Evolutionary conservation across 306 rosid genomes (phyloP).

Genomic region (Canavalia gladiata): DNA sequence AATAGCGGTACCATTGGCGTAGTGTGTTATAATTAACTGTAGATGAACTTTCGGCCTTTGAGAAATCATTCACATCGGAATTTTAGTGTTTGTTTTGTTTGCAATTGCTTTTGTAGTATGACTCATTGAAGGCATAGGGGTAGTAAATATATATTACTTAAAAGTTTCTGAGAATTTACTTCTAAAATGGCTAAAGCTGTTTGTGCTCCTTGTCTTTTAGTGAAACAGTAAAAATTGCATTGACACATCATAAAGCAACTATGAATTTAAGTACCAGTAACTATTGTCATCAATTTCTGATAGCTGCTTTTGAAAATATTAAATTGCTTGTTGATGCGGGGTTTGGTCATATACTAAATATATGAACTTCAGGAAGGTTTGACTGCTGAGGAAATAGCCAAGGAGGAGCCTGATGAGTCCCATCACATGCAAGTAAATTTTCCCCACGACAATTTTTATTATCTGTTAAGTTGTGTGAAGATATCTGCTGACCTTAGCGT

Average conservation of each 20-base stretch:
- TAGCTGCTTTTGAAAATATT: conserved; percentile 31
- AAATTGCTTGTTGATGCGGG: conserved; percentile 27
- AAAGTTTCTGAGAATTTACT: not conserved
- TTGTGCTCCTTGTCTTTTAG: conserved; percentile 17
- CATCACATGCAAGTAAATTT: conserved; percentile 83
- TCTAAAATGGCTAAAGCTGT: not conserved
- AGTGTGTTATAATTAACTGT: not conserved
- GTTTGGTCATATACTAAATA: conserved; percentile 37
- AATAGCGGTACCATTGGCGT: not conserved
- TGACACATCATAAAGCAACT: not conserved
- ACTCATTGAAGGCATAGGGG: not conserved
- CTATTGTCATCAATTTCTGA: conserved; percentile 26
- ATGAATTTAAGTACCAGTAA: conserved; percentile 26
- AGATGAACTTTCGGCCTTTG: conserved; percentile 26
- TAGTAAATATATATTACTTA: not conserved
- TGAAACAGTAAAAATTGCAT: not conserved
- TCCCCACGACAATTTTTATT: conserved; percentile 21
- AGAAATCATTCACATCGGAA: conserved; percentile 28
- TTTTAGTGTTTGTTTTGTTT: conserved; percentile 24
- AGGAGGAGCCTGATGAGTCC: conserved; percentile 78
- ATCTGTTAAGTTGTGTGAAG: conserved; percentile 32
- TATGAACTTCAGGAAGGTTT: conserved; percentile 79
- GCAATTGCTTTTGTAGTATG: conserved; percentile 14
- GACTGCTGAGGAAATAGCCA: conserved; percentile 78
- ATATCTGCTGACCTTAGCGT: conserved; percentile 44